Evolutionary conservation across 441 rosid genomes (phyloP), one percentile per base, ranked within the genome.

Genomic region (Kokia cookei): DNA sequence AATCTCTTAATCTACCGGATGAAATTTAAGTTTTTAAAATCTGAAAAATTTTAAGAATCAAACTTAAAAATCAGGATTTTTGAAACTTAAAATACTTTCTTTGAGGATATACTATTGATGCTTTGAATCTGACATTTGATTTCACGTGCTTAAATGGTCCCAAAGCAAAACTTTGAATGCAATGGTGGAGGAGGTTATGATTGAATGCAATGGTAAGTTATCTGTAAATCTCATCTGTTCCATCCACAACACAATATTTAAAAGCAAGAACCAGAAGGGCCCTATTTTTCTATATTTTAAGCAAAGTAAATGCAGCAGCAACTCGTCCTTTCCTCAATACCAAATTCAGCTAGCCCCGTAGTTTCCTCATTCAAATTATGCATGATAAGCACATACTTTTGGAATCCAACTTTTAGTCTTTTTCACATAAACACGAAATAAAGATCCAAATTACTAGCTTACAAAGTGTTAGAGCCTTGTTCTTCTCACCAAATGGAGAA

Each of bases 81-180:
- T 19, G 22, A 19, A 19, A 19, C 22, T 19, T 19, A 19, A 19
- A 51, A 43, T 51, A 19, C 22, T 19, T 19, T 19, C 22, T 19
- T 19, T 19, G 22, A 29, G 43, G 74, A 65, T 74, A 72, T 73
- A 37, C 71, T 73, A 53, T 27, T 60, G 69, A 71, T 50, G 60
- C 71, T 70, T 72, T 59, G 73, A 74, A 73, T 69, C 57, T 76
- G 86, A 82, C 86, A 81, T 48, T 42, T 27, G 35, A 60, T 72
- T 54, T 65, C 76, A 73, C 80, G 58, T 69, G 84, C 66, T 71
- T 26, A 63, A 64, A 24, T 51, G 75, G 83, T 82, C 82, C 29
- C 17, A 75, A 47, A 32, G n/a, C 12, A 69, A 29, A 60, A 15
- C 72, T 50, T 68, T 29, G 11, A 27, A 19, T 19, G 22, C 22